These are phyloP conservation scores for Carnegiea gigantea DNA, from an alignment of 179 eudicot genomes.

Conservation along the genomic window DNA sequence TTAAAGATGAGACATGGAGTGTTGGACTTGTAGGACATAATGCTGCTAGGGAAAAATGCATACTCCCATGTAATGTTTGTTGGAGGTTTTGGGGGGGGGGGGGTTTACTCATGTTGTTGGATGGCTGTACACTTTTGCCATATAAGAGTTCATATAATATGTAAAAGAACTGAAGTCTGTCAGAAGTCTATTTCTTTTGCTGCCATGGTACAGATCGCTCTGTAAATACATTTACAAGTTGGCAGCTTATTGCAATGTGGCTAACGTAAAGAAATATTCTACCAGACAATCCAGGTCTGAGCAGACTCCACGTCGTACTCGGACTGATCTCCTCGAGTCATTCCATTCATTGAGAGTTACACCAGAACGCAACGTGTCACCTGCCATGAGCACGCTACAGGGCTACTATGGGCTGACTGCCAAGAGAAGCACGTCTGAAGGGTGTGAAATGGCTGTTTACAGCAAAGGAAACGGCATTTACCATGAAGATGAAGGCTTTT, in stretches of 20 bases:
- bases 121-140: no score
- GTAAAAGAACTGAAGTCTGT: not conserved
- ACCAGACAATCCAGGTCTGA: constrained; percentile 57
- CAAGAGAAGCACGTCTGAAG: constrained; percentile 41
- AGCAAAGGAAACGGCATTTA: constrained; percentile 45
- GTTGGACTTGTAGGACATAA: no score
- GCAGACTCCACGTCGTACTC: constrained; percentile 51
- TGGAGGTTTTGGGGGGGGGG: no score
- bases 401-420: constrained; percentile 74
- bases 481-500: constrained; percentile 44
- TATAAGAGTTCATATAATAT: not conserved
- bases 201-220: not conserved
- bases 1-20: not conserved
- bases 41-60: no score
- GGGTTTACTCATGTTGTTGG: no score
- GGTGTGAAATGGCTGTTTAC: constrained; percentile 78
- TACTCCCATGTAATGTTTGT: no score
- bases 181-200: not conserved
- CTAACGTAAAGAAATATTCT: constrained; percentile 1
- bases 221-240: not conserved
- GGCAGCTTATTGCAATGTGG: not conserved
- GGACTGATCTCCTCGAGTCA: constrained; percentile 66
- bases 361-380: constrained; percentile 55
- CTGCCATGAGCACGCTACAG: constrained; percentile 77
- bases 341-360: constrained; percentile 64